Percentiles rank a stretch among this genome's conserved stretches.
Evolutionary conservation across 345 rosid species (phyloP).

Genomic region (Firmiana major): DNA sequence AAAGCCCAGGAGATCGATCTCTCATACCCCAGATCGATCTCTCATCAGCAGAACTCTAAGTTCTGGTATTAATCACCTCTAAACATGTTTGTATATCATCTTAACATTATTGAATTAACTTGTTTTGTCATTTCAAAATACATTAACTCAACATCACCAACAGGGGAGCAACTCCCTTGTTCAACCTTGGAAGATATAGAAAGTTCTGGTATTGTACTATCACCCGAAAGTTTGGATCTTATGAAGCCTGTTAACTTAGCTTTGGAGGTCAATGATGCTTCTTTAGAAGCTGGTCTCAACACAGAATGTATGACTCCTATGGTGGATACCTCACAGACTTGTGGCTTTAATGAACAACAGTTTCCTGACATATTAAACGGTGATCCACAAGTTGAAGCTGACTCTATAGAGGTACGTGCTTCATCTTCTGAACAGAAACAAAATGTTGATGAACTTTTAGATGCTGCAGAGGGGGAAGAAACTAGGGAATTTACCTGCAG

Average conservation of each 20-base stretch:
- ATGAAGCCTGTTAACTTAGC: slow-evolving; percentile 24
- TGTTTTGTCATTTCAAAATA: too few relatives aligned
- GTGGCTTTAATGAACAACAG: slow-evolving; percentile 30
- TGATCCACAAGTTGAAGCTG: slow-evolving; percentile 17
- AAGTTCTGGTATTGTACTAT: slow-evolving; percentile 17
- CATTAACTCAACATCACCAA: too few relatives aligned
- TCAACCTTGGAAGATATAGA: slow-evolving; percentile 30
- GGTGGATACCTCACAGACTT: slow-evolving; percentile 31
- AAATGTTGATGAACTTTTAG: slow-evolving; percentile 20
- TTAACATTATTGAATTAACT: too few relatives aligned
- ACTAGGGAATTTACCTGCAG: slow-evolving; percentile 6
- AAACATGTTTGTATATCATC: too few relatives aligned
- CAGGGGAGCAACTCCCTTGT: slow-evolving; percentile 24
- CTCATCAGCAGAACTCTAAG: too few relatives aligned
- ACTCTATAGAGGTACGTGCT: slow-evolving; percentile 14
- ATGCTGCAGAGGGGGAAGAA: slow-evolving; percentile 16
- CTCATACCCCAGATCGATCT: too few relatives aligned
- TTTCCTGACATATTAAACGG: slow-evolving; percentile 17
- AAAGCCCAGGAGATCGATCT: too few relatives aligned
- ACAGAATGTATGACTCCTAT: slow-evolving; percentile 21
- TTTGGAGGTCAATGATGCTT: slow-evolving; percentile 32
- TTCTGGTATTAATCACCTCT: too few relatives aligned
- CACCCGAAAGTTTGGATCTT: slow-evolving; percentile 21
- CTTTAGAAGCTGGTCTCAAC: slow-evolving; percentile 23
- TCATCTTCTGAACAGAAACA: neutral